Percentiles rank a stretch among this genome's conserved stretches.
Evolutionary conservation across 2,329 filamentous ascomycete species (phyloP).

Genomic region (Kalmusia sp.): DNA sequence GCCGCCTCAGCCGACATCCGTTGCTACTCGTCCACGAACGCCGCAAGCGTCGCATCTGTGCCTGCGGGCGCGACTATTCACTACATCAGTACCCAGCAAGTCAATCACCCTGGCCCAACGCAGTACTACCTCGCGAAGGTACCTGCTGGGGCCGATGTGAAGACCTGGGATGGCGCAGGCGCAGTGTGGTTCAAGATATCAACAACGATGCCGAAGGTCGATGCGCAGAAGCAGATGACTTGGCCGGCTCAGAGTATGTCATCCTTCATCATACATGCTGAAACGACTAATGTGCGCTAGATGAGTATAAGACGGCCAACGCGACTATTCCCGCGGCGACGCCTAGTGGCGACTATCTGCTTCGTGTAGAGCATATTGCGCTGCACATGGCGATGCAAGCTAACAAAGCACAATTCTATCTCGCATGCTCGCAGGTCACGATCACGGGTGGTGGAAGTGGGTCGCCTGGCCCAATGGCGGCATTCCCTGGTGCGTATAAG

Average conservation of each 20-base stretch:
- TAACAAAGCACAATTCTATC: constrained; percentile 47
- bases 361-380: constrained; percentile 48
- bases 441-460: constrained; percentile 51
- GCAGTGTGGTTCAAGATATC: constrained; percentile 38
- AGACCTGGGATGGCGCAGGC: constrained; percentile 35
- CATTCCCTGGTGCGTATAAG: constrained; percentile 35
- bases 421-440: constrained; percentile 52
- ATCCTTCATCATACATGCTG: background rate
- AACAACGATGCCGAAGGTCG: constrained; percentile 34
- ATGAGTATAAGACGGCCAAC: constrained; percentile 40
- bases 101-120: constrained; percentile 40
- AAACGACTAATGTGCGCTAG: constrained; percentile 13
- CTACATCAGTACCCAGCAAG: constrained; percentile 38
- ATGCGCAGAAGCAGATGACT: constrained; percentile 35
- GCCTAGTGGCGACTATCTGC: constrained; percentile 48
- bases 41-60: constrained; percentile 26
- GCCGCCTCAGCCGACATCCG: constrained; percentile 35
- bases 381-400: constrained; percentile 42
- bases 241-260: constrained; percentile 39
- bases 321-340: constrained; percentile 44
- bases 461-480: constrained; percentile 40
- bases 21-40: constrained; percentile 31
- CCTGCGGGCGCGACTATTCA: constrained; percentile 36
- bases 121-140: constrained; percentile 41
- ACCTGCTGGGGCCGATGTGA: constrained; percentile 26